Evolutionary conservation across 2,329 filamentous ascomycete genomes (phyloP), one percentile per base, ranked within the genome.

Genomic region (Xylaria hypoxylon): DNA sequence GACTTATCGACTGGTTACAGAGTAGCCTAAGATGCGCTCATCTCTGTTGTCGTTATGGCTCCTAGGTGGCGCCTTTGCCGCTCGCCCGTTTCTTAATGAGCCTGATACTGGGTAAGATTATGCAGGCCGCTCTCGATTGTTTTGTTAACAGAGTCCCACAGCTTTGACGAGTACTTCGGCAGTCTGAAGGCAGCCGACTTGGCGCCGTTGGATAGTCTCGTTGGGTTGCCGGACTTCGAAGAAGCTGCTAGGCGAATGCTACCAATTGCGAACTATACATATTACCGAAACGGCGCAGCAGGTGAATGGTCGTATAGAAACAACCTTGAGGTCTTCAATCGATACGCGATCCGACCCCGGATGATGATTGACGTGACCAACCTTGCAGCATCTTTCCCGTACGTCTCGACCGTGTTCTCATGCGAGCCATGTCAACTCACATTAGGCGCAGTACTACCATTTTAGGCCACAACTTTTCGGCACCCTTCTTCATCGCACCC

Each of bases 301-400:
- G 85, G 84, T 65, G 85, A 87, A 76, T 87, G 82, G 81, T 82
- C 80, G 1, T 87, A 86, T 76, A 80, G 85, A 55, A 86, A 86
- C 75, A 87, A 87, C 76, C 79, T 87, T 5, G 86, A 88, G 75
- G 80, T 83, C 31, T 87, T 80, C 75, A 77, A 80, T 67, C 81
- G 83, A 15, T 85, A 83, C 71, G 78, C 78, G 55, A 77, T 87
- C 47, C 80, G 81, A 56, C 84, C 85, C 8, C 79, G 83, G 58
- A 79, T 82, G 26, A 77, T 87, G 76, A 76, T 80, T n/a, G 85
- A 87, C 70, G 81, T 87, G 64, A 82, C 79, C 40, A 76, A 79
- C 28, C 74, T 83, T 50, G 80, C 82, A 67, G 69, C 71, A 17
- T 76, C 76, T 1, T 70, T 80, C 24, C 71, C 70, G 76, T 78